Evolutionary conservation across 139 green algal genomes (phyloP), one percentile per base, ranked within the genome.

Genomic region (Asterochloris sp.): DNA sequence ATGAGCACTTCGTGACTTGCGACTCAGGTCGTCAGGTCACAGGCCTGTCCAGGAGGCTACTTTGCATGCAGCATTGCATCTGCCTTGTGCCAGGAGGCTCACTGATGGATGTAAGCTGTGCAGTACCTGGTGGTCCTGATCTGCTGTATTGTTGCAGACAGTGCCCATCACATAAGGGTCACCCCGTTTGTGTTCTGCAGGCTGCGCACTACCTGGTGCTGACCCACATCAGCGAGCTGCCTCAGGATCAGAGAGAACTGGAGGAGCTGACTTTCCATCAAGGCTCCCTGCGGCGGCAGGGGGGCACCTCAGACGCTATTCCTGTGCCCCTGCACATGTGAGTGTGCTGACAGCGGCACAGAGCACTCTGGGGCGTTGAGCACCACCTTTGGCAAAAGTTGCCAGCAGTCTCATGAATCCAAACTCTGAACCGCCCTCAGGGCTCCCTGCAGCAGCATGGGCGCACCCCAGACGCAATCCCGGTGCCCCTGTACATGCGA

Each of bases 151-250:
- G 19, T 71, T 6, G 66, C 24, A 61, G 21, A 14, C 71, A 61
- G 17, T 2, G 27, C 71, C 54, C n/a, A 75, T 28, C 69, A 24
- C 1, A 23, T 54, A 26, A 13, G 13, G 12, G 29, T 26, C 47
- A 62, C 13, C 69, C n/a, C n/a, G 17, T 16, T 14, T 75, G 16
- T 19, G 38, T 23, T 28, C 0, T 84, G 69, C 64, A 87, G 83
- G 87, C 91, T 47, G 88, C 91, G 12, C 91, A 94, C 73, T 94
- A 94, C 85, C 78, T 94, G 62, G 85, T 94, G 21, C 80, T 92
- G 13, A 91, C 91, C 16, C 80, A 90, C 71, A 74, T 94, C 29
- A 85, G 78, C 54, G 78, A 89, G 76, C 27, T 78, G 19, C 66
- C 47, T 13, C 64, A 27, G 13, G 82, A 83, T 8, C 47, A 68